Evolutionary conservation across 2,329 filamentous ascomycete genomes (phyloP).

Genomic region (Neocatenulostroma microsporum): DNA sequence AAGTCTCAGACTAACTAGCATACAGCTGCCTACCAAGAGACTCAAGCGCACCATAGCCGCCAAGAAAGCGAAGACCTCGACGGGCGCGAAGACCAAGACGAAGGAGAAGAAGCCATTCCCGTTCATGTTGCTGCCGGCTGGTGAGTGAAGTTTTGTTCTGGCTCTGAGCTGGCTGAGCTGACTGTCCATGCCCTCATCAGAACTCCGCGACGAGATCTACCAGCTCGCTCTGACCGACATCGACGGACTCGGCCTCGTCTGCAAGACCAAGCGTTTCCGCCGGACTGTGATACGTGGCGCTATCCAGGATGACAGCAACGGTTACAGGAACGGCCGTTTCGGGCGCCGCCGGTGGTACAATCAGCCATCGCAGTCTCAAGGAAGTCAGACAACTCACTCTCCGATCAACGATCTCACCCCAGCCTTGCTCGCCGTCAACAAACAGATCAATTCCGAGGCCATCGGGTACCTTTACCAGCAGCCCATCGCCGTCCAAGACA

Average conservation of each 20-base stretch:
- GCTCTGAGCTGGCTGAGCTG: no score
- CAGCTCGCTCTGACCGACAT: constrained; percentile 21
- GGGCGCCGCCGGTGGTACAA: not conserved
- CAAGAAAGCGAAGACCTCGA: constrained; percentile 5
- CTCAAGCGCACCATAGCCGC: constrained; percentile 1
- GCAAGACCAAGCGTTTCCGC: constrained; percentile 15
- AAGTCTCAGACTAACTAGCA: not conserved
- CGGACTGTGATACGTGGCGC: constrained; percentile 4
- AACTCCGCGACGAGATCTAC: constrained; percentile 26
- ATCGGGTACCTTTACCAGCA: constrained; percentile 23
- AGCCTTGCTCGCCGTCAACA: constrained; percentile 21
- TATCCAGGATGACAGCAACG: not conserved
- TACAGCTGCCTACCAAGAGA: constrained; percentile 2
- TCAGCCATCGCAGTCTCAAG: constrained; percentile 1
- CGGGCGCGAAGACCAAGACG: not conserved
- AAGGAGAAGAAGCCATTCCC: constrained; percentile 17
- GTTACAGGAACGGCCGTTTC: not conserved
- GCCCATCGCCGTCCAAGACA: constrained; percentile 17
- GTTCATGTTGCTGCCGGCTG: constrained; percentile 20
- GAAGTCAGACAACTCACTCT: not conserved
- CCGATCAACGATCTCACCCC: constrained; percentile 10
- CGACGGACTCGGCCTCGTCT: constrained; percentile 13
- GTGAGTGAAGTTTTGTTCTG: no score
- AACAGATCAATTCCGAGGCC: constrained; percentile 23
- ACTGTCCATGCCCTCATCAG: no score